A percentile compares a stretch with the other conserved stretches of the same genome.
Evolutionary conservation across 78 protist species (phyloP).

Genomic region (Cavenderia fasciculata): DNA sequence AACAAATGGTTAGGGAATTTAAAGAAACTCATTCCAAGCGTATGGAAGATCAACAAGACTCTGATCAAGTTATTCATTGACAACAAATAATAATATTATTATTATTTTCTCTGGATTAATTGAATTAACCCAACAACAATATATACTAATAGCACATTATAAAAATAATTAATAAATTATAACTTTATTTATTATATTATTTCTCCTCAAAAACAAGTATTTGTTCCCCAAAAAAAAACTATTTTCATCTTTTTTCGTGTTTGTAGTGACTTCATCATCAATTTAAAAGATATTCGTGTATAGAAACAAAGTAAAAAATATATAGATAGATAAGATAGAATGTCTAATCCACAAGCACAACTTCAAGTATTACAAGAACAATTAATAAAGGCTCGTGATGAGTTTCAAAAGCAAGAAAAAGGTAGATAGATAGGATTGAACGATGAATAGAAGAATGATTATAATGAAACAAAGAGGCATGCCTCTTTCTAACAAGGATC

Average conservation of each 20-base stretch:
- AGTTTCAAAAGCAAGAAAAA: slow-evolving; percentile 12
- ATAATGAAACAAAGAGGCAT: not conserved
- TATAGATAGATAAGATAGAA: not conserved
- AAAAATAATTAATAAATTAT: not conserved
- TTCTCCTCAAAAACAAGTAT: not conserved
- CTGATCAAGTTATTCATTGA: not conserved
- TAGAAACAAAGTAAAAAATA: not conserved
- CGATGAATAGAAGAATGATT: not conserved
- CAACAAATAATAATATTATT: not conserved
- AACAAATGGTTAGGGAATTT: slow-evolving; percentile 3
- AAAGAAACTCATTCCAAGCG: not conserved
- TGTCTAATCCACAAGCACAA: slow-evolving; percentile 7
- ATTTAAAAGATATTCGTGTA: too few relatives aligned
- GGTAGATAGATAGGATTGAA: not conserved
- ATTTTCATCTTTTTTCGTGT: too few relatives aligned
- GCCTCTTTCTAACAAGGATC: not conserved
- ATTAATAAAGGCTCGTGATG: slow-evolving; percentile 43
- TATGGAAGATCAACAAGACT: not conserved
- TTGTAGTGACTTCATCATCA: too few relatives aligned
- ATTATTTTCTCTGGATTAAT: not conserved
- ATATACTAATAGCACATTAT: not conserved
- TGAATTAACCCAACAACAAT: not conserved
- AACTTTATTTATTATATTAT: not conserved
- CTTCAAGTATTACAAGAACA: slow-evolving; percentile 45
- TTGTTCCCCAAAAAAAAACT: too few relatives aligned